Percentiles rank a stretch among this genome's conserved stretches.
Evolutionary conservation across 1,284 basidiomycete genomes (phyloP).

Genomic region (Cutaneotrichosporon spelunceum): DNA sequence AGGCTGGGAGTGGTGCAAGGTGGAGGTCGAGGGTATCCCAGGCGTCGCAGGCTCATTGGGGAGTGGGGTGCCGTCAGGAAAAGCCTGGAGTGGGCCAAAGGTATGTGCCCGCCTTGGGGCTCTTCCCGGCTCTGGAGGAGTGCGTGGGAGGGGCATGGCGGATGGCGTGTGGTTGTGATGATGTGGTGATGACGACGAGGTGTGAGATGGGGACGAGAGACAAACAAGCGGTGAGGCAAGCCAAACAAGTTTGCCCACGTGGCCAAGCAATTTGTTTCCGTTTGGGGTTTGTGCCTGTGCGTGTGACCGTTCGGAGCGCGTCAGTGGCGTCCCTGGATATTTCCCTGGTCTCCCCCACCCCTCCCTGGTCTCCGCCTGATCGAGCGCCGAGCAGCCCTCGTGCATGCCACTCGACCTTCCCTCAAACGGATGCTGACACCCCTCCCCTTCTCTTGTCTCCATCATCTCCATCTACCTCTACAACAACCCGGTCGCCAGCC

Average conservation of each 20-base stretch:
- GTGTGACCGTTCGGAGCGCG: not conserved
- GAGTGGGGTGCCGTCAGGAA: constrained; percentile 12
- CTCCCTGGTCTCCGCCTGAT: too few species aligned
- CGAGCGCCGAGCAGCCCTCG: too few species aligned
- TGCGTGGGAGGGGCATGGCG: constrained; percentile 38
- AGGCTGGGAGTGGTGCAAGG: not conserved
- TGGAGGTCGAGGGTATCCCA: not conserved
- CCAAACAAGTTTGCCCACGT: not conserved
- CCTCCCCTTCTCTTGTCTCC: too few species aligned
- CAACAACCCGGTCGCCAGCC: too few species aligned
- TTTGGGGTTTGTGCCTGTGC: too few species aligned
- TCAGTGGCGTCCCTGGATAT: not conserved
- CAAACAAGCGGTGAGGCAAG: constrained; percentile 5
- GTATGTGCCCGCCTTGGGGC: constrained; percentile 11
- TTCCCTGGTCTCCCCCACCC: not conserved
- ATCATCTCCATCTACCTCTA: too few species aligned
- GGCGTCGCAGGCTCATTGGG: not conserved
- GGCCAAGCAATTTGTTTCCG: not conserved
- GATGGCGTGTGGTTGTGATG: not conserved
- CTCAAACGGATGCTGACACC: too few species aligned
- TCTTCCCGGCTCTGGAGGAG: constrained; percentile 28
- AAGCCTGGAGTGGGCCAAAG: constrained; percentile 22
- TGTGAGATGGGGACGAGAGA: not conserved
- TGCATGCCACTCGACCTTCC: too few species aligned
- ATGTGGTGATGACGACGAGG: not conserved